Conservation (phyloP, 164 flowering plant genomes). For the Chloranthus sessilifolius region DNA sequence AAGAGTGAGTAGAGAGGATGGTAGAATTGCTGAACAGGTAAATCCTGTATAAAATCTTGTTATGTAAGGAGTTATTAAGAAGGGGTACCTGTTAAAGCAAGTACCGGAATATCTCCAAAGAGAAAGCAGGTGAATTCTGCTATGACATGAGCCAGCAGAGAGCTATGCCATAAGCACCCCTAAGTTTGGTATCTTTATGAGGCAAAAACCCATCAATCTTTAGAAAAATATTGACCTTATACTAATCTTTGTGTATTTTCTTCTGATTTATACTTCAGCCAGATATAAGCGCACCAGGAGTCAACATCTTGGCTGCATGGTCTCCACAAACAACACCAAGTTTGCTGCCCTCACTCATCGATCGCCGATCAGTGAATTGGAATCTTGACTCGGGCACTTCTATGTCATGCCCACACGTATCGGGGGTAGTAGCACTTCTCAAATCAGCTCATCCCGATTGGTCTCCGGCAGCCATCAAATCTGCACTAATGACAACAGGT, state of each 20-base stretch:
- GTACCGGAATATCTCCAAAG: no score
- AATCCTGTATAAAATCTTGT: no score
- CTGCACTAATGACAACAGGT: conserved; percentile 75
- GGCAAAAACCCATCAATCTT: no score
- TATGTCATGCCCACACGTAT: conserved; percentile 75
- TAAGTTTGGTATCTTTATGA: no score
- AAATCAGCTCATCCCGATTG: conserved; percentile 58
- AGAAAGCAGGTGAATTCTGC: no score
- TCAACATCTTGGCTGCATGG: conserved; percentile 70
- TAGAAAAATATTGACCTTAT: no score
- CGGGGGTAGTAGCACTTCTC: conserved; percentile 61
- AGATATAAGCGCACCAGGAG: conserved; percentile 64
- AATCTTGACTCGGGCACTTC: conserved; percentile 67
- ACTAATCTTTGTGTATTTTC: not conserved
- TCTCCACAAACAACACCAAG: conserved; percentile 45
- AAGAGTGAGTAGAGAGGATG: no score
- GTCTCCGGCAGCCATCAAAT: conserved; percentile 68
- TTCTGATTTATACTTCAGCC: conserved; percentile 33
- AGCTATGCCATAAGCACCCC: no score
- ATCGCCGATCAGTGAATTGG: conserved; percentile 43
- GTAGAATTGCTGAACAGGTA: no score
- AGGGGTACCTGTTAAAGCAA: no score
- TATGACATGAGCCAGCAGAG: no score
- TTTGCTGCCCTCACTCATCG: conserved; percentile 16
- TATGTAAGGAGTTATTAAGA: no score